Evolutionary conservation across 164 flowering plant species (phyloP).

Genomic region (Chimonanthus praecox): DNA sequence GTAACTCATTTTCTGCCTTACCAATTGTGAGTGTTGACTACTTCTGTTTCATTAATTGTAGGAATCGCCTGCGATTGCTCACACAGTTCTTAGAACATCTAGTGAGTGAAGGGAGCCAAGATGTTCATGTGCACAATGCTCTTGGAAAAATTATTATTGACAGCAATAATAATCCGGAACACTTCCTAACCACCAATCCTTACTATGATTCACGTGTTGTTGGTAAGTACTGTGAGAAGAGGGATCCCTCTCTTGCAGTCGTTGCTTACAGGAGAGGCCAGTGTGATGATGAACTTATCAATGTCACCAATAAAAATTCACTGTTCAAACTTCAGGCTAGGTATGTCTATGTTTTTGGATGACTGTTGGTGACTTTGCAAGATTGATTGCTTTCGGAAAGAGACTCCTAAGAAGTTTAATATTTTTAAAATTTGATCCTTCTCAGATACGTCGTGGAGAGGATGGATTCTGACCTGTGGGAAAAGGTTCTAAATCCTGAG

Average conservation of each 20-base stretch:
- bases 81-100: constrained; percentile 99
- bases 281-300: constrained; percentile 97
- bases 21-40: constrained; percentile 3
- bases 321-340: constrained; percentile 96
- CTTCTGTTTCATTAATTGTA: constrained; percentile 9
- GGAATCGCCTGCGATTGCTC: constrained; percentile 94
- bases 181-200: constrained; percentile 97
- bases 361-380: not conserved
- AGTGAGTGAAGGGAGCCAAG: constrained; percentile 99
- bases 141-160: constrained; percentile 98
- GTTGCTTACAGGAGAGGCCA: constrained; percentile 98
- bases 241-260: constrained; percentile 98
- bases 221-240: constrained; percentile 97
- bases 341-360: constrained; percentile 26
- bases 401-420: not conserved
- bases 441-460: constrained; percentile 98
- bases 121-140: constrained; percentile 99
- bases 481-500: constrained; percentile 87
- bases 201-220: constrained; percentile 99
- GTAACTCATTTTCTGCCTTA: constrained; percentile 5
- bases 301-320: constrained; percentile 94
- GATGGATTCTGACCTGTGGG: constrained; percentile 98
- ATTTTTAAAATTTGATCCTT: constrained; percentile 6
- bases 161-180: constrained; percentile 98
- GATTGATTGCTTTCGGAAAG: not conserved